Evolutionary conservation across 2,329 filamentous ascomycete genomes (phyloP).

Genomic region (Hymenoscyphus repandus): DNA sequence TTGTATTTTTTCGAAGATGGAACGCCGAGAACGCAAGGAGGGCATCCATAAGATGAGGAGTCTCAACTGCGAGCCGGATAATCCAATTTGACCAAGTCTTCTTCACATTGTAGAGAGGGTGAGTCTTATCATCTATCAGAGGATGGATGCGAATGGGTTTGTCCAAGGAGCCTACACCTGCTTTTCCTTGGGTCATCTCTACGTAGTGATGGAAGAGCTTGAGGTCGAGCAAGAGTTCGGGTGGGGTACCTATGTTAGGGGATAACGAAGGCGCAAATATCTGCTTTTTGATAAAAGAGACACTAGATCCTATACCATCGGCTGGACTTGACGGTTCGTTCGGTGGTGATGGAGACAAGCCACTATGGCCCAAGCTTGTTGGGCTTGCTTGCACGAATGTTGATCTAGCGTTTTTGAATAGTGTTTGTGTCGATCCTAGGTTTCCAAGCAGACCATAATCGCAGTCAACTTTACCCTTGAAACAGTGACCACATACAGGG

Average conservation of each 20-base stretch:
- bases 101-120: constrained; percentile 47
- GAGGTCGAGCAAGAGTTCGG: constrained; percentile 42
- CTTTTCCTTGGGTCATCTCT: constrained; percentile 39
- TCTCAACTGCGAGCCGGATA: constrained; percentile 53
- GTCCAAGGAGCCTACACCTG: no score
- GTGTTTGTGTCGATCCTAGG: background rate
- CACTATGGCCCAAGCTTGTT: background rate
- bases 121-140: background rate
- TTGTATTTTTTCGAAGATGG: constrained; percentile 47
- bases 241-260: constrained; percentile 11
- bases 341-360: background rate
- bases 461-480: constrained; percentile 57
- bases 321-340: background rate
- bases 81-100: constrained; percentile 48
- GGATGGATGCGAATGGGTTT: no score
- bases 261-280: constrained; percentile 14
- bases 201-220: constrained; percentile 60
- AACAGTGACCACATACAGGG: constrained; percentile 57
- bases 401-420: background rate
- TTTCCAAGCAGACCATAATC: constrained; percentile 48
- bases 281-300: background rate
- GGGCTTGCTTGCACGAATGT: background rate
- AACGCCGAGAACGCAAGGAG: constrained; percentile 57
- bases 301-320: background rate
- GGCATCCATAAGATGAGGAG: constrained; percentile 53